Evolutionary conservation across 495 filamentous ascomycete species (phyloP), one percentile per base, ranked within the genome.

Genomic region (Beverwykella pulmonaria): DNA sequence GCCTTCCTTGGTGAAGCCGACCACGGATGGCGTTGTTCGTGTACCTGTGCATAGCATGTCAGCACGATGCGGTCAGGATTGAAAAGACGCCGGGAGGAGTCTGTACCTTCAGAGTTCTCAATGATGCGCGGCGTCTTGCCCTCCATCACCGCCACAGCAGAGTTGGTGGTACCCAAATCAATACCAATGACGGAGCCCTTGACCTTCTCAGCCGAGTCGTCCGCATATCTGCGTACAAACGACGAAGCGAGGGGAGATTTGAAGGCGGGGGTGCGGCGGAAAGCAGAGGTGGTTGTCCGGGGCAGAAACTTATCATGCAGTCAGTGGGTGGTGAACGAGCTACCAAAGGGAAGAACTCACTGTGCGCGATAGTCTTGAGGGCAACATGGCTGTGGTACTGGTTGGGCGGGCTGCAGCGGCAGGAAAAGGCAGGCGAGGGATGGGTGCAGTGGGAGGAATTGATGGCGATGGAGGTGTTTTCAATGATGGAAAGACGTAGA

Each of bases 111-210:
- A 26, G 92, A 77, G 84, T 98, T 98, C 81, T 98, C 94, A 78
- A 98, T 98, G 75, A 98, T 97, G 79, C 88, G 91, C 60, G 94
- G 92, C 23, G 83, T 78, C 83, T 94, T 96, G 76, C 94, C 94
- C 84, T 98, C 94, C 92, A 98, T 97, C 56, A 98, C 82, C 72
- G 92, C 93, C 59, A 98, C 94, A 52, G 94, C 94, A 34, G 94
- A 98, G 86, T 98, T 98, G 70, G 94, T 98, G 76, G 94, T 98
- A 73, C 94, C 94, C 74, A 98, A 83, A 86, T 98, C 94, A 79
- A 98, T 97, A 85, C 94, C 94, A 71, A 98, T 97, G 77, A 98
- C 94, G 77, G 88, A 81, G 75, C 95, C 95, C 83, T 94, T 92
- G 59, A 98, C 90, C 82, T 92, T 92, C 76, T 87, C 87, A 75